Evolutionary conservation across 129 eudicot species (phyloP).

Genomic region (Lactuca saligna): DNA sequence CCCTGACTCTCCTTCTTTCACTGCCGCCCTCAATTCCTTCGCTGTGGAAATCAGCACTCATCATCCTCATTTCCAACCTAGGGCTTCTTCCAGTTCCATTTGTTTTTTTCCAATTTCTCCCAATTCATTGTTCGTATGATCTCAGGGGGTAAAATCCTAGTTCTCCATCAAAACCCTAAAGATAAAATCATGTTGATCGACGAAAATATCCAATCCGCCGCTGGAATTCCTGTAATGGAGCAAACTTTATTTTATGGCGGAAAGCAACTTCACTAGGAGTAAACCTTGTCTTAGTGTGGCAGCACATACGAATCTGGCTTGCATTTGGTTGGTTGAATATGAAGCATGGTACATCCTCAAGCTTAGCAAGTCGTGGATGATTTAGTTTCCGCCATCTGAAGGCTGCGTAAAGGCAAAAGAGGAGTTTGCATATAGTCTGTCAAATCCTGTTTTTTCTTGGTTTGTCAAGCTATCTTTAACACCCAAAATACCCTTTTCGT

Average conservation of each 20-base stretch:
- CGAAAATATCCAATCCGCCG: slow-evolving; percentile 31
- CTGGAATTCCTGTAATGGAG: slow-evolving; percentile 46
- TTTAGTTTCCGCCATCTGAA: slow-evolving; percentile 35
- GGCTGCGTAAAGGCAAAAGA: slow-evolving; percentile 34
- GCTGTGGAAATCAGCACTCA: no score
- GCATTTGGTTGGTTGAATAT: slow-evolving; percentile 55
- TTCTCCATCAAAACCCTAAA: no score
- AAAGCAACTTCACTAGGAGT: slow-evolving; percentile 68
- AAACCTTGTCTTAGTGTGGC: slow-evolving; percentile 37
- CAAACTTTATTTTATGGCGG: slow-evolving; percentile 63
- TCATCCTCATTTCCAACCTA: no score
- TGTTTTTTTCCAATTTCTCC: no score
- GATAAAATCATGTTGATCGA: slow-evolving; percentile 52
- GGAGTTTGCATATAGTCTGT: background rate
- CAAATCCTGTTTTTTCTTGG: slow-evolving; percentile 67
- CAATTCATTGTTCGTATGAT: no score
- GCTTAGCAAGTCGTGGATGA: slow-evolving; percentile 51
- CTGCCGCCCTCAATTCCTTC: no score
- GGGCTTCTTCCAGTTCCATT: no score
- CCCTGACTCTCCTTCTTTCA: slow-evolving; percentile 29
- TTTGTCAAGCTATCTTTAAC: slow-evolving; percentile 79
- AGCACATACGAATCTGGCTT: slow-evolving; percentile 44
- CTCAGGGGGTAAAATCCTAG: no score
- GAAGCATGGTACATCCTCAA: slow-evolving; percentile 49
- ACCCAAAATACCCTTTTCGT: slow-evolving; percentile 76